These are phyloP conservation scores for Graphiopsis chlorocephala DNA, from an alignment of 2,329 filamentous ascomycete genomes.

Conservation along the genomic window DNA sequence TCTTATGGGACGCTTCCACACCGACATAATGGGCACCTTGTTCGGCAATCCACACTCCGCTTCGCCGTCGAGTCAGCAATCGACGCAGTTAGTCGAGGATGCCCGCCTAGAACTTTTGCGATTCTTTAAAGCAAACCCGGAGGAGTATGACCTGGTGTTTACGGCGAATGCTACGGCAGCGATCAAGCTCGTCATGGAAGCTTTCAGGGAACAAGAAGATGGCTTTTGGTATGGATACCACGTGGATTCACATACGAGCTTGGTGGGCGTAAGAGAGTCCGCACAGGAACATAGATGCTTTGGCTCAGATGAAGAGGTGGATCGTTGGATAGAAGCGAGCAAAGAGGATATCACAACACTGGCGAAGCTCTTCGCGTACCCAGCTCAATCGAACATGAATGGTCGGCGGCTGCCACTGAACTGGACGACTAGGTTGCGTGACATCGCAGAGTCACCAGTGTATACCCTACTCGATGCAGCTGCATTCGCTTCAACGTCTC, in stretches of 20 bases:
- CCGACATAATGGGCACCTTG: conserved; percentile 73
- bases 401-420: conserved; percentile 69
- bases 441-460: conserved; percentile 17
- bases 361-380: conserved; percentile 69
- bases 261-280: conserved; percentile 70
- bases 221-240: conserved; percentile 86
- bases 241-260: conserved; percentile 77
- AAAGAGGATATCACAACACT: conserved; percentile 22
- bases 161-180: conserved; percentile 89
- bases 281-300: conserved; percentile 66
- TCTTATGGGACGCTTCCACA: conserved; percentile 73
- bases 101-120: conserved; percentile 66
- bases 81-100: conserved; percentile 68
- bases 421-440: conserved; percentile 51
- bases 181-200: conserved; percentile 81
- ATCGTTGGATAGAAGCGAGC: conserved; percentile 57
- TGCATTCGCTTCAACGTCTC: conserved; percentile 72
- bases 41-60: conserved; percentile 94
- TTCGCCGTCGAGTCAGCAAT: conserved; percentile 72
- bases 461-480: conserved; percentile 83
- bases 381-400: conserved; percentile 91
- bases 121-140: conserved; percentile 79
- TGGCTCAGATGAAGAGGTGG: conserved; percentile 59
- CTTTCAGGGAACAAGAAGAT: conserved; percentile 62
- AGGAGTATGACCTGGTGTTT: conserved; percentile 83